Evolutionary conservation across 352 stramenopile species (phyloP), one percentile per base, ranked within the genome.

Genomic region (Phytophthora cactorum): DNA sequence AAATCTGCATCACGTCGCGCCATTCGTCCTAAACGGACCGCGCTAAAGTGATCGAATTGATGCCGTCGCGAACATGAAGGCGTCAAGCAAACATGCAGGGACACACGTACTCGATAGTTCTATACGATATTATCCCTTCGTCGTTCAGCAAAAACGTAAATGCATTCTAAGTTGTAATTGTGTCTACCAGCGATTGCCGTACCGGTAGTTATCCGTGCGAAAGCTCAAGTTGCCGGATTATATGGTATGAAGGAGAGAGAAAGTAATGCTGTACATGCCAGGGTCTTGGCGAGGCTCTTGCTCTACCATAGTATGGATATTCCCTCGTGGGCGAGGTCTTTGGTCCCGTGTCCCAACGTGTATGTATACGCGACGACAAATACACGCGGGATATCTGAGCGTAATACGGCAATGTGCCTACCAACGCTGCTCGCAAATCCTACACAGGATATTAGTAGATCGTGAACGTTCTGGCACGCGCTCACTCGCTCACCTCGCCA

Each of bases 361-460:
- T 6, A 46, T 57, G 17, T 32, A 58, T 46, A 46, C 51, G 52
- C 52, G 27, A 47, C 17, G 34, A 25, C 4, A 58, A 47, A 47
- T 11, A 28, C 10, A n/a, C 9, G 32, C 34, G 39, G 22, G 52
- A 36, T 46, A 38, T 46, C 22, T n/a, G 14, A 27, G 36, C 52
- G 52, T 58, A 39, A 58, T 58, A 46, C 36, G 11, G 47, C 28
- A 9, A 29, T 28, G 3, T 2, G 43, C 17, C 25, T 45, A 5
- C 6, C 41, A 47, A 28, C n/a, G 15, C 41, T 36, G 25, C 46
- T 28, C 8, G 46, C 46, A 38, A 52, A 52, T 52, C 46, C 29
- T 6, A 9, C 25, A 43, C 46, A 52, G 46, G 25, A 52, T 36
- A 34, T 51, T 51, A 51, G 8, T 38, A 5, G 32, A 38, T 38